These are phyloP conservation scores for Penicillium arizonense DNA, from an alignment of 495 filamentous ascomycete genomes.

Conservation along the genomic window DNA sequence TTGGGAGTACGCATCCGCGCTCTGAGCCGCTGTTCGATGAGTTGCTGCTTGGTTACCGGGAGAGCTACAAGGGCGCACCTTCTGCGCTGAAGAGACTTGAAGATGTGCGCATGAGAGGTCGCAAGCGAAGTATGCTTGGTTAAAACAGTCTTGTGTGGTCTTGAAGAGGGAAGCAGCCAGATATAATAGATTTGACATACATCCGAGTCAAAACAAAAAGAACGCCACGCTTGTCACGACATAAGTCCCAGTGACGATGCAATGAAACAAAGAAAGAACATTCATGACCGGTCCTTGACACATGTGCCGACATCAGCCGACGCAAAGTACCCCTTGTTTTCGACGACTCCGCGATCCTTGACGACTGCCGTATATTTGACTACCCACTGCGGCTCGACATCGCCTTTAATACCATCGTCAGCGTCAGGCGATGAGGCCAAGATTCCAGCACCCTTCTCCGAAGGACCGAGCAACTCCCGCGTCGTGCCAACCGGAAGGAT, in stretches of 20 bases:
- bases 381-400: constrained; percentile 88
- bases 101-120: constrained; percentile 92
- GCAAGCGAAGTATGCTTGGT: constrained; percentile 97
- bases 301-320: constrained; percentile 64
- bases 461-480: constrained; percentile 72
- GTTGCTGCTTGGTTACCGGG: constrained; percentile 60
- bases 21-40: constrained; percentile 74
- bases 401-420: constrained; percentile 58
- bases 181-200: constrained; percentile 10
- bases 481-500: constrained; percentile 83
- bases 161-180: constrained; percentile 1
- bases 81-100: constrained; percentile 74
- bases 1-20: constrained; percentile 88
- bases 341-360: constrained; percentile 90
- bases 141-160: constrained; percentile 31
- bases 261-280: neutral
- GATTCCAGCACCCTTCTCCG: constrained; percentile 63
- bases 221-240: constrained; percentile 38
- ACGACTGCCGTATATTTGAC: constrained; percentile 99
- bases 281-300: constrained; percentile 28
- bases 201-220: constrained; percentile 16
- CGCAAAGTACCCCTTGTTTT: constrained; percentile 97
- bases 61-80: constrained; percentile 56
- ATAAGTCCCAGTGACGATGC: neutral
- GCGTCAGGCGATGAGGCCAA: constrained; percentile 52